These are phyloP conservation scores for Helicocarpus griseus DNA, from an alignment of 2,329 filamentous ascomycete genomes.

Conservation along the genomic window DNA sequence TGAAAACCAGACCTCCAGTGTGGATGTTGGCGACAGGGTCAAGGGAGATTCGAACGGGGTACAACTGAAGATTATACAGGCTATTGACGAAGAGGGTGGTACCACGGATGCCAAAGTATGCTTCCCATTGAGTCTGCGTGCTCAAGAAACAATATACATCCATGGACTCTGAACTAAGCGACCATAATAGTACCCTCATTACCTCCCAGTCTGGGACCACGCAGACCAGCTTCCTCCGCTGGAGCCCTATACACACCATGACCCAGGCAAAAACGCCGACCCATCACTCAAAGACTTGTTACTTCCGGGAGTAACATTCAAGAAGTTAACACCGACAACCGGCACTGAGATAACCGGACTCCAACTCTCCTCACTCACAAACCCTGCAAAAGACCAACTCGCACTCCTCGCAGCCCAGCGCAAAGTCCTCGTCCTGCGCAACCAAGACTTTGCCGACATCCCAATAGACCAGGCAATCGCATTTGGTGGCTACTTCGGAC, in stretches of 20 bases:
- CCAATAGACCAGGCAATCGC: constrained; percentile 60
- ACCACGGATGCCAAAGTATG: not conserved
- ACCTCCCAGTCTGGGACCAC: constrained; percentile 62
- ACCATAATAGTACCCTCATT: constrained; percentile 59
- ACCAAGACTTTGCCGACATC: constrained; percentile 63
- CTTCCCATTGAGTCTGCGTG: not conserved
- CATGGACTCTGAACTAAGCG: constrained; percentile 15
- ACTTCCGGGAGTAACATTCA: constrained; percentile 36
- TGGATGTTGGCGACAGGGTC: not conserved
- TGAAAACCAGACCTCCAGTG: not conserved
- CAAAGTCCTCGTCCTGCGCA: constrained; percentile 65
- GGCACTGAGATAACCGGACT: constrained; percentile 63
- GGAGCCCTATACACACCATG: constrained; percentile 60
- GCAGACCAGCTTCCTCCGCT: constrained; percentile 43
- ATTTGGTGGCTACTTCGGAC: constrained; percentile 66
- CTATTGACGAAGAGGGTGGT: not conserved
- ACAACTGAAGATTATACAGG: not conserved
- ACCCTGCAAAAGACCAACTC: constrained; percentile 65
- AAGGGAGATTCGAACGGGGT: not conserved
- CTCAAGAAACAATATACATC: not conserved
- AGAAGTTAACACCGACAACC: constrained; percentile 61
- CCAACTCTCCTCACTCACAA: constrained; percentile 58
- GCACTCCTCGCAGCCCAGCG: constrained; percentile 41
- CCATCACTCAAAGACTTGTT: constrained; percentile 59
- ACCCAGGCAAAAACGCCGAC: constrained; percentile 68